phyloP scores from a whole-genome alignment of 495 filamentous ascomycete genomes.

The Penicillium odoratum region DNA sequence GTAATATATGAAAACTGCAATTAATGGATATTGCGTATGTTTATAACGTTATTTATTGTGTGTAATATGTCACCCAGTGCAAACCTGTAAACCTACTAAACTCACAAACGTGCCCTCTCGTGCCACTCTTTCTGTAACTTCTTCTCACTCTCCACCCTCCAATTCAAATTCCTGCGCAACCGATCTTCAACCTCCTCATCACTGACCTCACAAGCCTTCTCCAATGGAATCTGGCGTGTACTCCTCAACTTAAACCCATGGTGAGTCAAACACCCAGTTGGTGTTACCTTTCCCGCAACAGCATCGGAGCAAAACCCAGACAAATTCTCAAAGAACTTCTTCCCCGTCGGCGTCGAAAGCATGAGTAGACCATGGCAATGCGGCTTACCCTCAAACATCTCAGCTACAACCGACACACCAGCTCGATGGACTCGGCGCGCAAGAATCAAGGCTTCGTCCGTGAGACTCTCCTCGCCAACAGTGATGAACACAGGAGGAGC shows the following conservation, averaged over 20 bases:
- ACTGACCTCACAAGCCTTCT: slow-evolving; percentile 45
- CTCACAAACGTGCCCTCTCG: slow-evolving; percentile 49
- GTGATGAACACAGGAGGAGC: slow-evolving; percentile 70
- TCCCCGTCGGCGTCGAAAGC: slow-evolving; percentile 43
- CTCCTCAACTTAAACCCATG: slow-evolving; percentile 54
- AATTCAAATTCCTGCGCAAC: slow-evolving; percentile 49
- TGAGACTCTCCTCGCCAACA: slow-evolving; percentile 76
- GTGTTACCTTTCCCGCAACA: slow-evolving; percentile 30
- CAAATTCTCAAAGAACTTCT: slow-evolving; percentile 56
- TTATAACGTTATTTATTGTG: too few species aligned
- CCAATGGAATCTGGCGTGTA: slow-evolving; percentile 52
- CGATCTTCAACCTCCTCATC: slow-evolving; percentile 53
- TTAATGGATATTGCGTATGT: too few species aligned
- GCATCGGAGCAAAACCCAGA: slow-evolving; percentile 53
- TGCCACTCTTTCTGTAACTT: slow-evolving; percentile 40
- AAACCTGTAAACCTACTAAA: too few species aligned
- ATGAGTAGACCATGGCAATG: slow-evolving; percentile 78
- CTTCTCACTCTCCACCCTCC: slow-evolving; percentile 46
- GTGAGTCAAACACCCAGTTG: slow-evolving; percentile 42
- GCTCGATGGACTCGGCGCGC: slow-evolving; percentile 59
- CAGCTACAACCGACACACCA: slow-evolving; percentile 64
- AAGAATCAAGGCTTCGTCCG: slow-evolving; percentile 67
- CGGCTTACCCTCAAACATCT: slow-evolving; percentile 86
- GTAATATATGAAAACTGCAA: too few species aligned
- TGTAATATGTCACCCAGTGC: too few species aligned